These are phyloP conservation scores for Kentomonas sorsogonicus DNA, from an alignment of 208 protist species.

Conservation along the genomic window DNA sequence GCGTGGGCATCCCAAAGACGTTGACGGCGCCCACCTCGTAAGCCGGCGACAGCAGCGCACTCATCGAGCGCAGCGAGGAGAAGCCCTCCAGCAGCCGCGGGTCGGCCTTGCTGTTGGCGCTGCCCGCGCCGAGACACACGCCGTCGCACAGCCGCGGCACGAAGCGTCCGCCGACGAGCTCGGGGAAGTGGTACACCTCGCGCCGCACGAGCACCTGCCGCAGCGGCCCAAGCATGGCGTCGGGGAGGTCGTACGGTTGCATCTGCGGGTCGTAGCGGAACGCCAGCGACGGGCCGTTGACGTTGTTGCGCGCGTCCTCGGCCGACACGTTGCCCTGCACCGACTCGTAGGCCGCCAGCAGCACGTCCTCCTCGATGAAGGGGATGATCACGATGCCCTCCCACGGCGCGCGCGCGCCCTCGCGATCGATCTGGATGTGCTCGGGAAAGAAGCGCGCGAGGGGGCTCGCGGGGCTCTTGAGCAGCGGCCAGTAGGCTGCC, in stretches of 20 bases:
- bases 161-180: slow-evolving; percentile 36
- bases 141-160: slow-evolving; percentile 56
- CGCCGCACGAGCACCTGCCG: slow-evolving; percentile 42
- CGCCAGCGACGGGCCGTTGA: slow-evolving; percentile 42
- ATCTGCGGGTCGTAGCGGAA: slow-evolving; percentile 68
- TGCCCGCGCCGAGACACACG: slow-evolving; percentile 35
- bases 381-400: slow-evolving; percentile 91
- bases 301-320: slow-evolving; percentile 74
- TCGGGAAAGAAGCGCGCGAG: slow-evolving; percentile 81
- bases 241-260: slow-evolving; percentile 36
- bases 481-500: slow-evolving; percentile 83
- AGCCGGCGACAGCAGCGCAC: slow-evolving; percentile 29
- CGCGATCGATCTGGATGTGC: slow-evolving; percentile 83
- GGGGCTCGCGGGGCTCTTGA: slow-evolving; percentile 54
- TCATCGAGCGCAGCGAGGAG: slow-evolving; percentile 66
- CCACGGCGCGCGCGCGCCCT: slow-evolving; percentile 82
- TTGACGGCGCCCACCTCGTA: slow-evolving; percentile 58
- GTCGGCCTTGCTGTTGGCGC: no score
- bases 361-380: slow-evolving; percentile 81
- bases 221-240: slow-evolving; percentile 57
- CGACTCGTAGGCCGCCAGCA: slow-evolving; percentile 72
- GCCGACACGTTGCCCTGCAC: slow-evolving; percentile 55
- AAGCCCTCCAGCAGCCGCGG: slow-evolving; percentile 87
- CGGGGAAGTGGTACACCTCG: slow-evolving; percentile 53
- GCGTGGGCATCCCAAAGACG: slow-evolving; percentile 70